Evolutionary conservation across 2,329 filamentous ascomycete genomes (phyloP).

Genomic region (Alternaria atra): DNA sequence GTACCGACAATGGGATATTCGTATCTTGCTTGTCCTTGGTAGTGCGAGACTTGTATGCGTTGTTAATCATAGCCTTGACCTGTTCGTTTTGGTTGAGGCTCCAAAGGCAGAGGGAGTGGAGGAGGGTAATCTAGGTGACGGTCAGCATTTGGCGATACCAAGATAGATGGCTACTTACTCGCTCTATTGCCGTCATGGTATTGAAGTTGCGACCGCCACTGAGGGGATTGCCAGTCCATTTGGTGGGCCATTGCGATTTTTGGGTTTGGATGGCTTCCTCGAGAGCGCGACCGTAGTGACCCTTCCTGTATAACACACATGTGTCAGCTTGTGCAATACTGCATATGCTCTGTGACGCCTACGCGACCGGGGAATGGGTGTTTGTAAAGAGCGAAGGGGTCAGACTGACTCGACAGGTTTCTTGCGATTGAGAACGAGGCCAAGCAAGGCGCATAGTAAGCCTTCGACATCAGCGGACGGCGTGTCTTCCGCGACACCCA

Average conservation of each 20-base stretch:
- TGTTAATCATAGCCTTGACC: conserved; percentile 81
- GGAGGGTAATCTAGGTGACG: conserved; percentile 73
- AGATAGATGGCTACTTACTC: conserved; percentile 65
- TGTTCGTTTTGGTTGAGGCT: conserved; percentile 86
- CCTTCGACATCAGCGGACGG: conserved; percentile 88
- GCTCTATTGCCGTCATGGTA: conserved; percentile 80
- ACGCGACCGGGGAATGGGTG: conserved; percentile 33
- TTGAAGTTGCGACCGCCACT: conserved; percentile 82
- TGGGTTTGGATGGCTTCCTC: conserved; percentile 91
- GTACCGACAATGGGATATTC: conserved; percentile 88
- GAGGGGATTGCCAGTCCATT: conserved; percentile 87
- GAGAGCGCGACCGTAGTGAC: conserved; percentile 90
- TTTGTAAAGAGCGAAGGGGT: conserved; percentile 24
- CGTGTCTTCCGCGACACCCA: conserved; percentile 77
- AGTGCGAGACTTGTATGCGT: conserved; percentile 72
- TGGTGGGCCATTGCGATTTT: conserved; percentile 84
- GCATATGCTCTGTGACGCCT: conserved; percentile 2
- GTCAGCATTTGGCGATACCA: conserved; percentile 28
- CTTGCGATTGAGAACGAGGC: conserved; percentile 92
- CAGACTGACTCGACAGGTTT: conserved; percentile 93
- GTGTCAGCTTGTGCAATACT: conserved; percentile 41
- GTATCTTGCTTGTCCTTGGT: conserved; percentile 80
- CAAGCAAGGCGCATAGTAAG: conserved; percentile 87
- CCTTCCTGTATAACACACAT: conserved; percentile 67
- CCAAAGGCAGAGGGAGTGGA: conserved; percentile 88